Evolutionary conservation across 345 rosid species (phyloP), one percentile per base, ranked within the genome.

Genomic region (Linum usitatissimum): DNA sequence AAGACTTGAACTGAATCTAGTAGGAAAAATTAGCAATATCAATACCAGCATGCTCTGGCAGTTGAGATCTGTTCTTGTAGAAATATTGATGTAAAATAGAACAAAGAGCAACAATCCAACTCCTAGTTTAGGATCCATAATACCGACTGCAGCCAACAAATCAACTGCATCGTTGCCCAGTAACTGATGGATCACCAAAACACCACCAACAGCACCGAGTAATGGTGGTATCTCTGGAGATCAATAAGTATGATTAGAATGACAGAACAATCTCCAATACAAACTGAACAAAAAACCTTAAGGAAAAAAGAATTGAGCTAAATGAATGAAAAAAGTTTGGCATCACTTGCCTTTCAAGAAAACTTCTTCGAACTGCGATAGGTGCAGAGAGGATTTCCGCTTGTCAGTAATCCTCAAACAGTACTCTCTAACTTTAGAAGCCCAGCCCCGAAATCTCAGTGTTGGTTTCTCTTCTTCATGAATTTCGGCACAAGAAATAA

Each of bases 31-130:
- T 9, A 42, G 10, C 49, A 42, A 42, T 42, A 14, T 42, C 2
- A 2, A 42, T 81, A 91, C 98, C 85, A 82, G 42, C 64, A 80
- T 69, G 68, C 75, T 72, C 66, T 71, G 80, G 66, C 66, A 60
- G 30, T 55, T 65, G 66, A 55, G 69, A 40, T 77, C 83, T 58
- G 77, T 82, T 70, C 80, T 71, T 68, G 88, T 73, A 71, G 84
- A 84, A 71, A 91, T 77, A 73, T 82, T 86, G 71, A 76, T 78
- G 76, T 83, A 88, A 80, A 83, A 91, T 69, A 91, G 80, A 74
- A 89, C 59, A 30, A 71, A 71, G 67, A 91, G 77, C 82, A 88
- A 70, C 83, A 91, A 65, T 36, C 92, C 75, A 74, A 91, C 92
- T 66, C 87, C 90, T 72, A 80, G 74, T 71, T 78, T 83, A 38